Percentiles rank a stretch among this genome's conserved stretches.
Conservation (phyloP, 768 basidiomycete species). For the Clitopilus passeckerianus region DNA sequence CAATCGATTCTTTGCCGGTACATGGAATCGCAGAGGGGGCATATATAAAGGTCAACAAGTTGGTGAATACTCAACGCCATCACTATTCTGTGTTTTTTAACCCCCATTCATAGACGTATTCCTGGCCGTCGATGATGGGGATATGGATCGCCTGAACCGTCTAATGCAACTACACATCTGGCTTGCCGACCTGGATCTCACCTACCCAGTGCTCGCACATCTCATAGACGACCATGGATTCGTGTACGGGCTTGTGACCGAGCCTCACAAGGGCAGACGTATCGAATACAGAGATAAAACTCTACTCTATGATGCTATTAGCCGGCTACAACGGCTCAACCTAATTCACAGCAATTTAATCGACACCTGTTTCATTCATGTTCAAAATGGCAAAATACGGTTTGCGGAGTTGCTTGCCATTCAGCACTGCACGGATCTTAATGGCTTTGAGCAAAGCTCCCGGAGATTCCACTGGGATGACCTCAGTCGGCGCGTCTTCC, state of each 20-base stretch:
- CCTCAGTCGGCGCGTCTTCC: neutral
- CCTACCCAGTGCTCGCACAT: neutral
- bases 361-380: neutral
- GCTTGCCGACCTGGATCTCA: neutral
- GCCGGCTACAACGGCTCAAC: neutral
- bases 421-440: neutral
- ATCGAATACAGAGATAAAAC: neutral
- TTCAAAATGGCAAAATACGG: neutral
- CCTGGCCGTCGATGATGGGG: neutral
- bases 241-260: neutral
- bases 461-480: neutral
- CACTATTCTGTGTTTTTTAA: neutral
- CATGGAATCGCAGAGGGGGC: neutral
- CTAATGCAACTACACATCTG: neutral
- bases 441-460: too few species aligned
- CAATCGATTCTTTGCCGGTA: neutral
- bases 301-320: neutral
- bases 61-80: neutral
- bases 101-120: neutral
- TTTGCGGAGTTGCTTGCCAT: neutral
- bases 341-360: neutral
- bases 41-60: neutral
- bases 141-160: neutral
- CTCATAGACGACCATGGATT: neutral
- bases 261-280: neutral